Evolutionary conservation across 2,329 filamentous ascomycete species (phyloP).

Genomic region (Hymenoscyphus fructigenus): DNA sequence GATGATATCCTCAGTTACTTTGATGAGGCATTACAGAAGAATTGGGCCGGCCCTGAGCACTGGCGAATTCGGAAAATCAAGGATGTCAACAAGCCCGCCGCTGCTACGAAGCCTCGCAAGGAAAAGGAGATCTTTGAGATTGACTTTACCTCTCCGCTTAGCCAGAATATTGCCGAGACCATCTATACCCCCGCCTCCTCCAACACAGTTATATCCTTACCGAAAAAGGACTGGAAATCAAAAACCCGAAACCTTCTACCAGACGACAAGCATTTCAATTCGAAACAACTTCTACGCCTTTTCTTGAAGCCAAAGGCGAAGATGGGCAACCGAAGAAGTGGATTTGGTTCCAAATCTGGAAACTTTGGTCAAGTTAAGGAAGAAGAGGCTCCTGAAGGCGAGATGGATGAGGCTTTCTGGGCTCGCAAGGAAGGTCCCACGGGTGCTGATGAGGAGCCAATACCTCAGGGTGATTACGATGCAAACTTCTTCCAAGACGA

Average conservation of each 20-base stretch:
- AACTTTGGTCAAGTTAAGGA: conserved; percentile 48
- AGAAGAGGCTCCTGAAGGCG: conserved; percentile 62
- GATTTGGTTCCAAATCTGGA: conserved; percentile 46
- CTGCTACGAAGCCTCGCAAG: conserved; percentile 68
- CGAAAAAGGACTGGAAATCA: conserved; percentile 94
- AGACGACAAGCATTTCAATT: conserved; percentile 98
- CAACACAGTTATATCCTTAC: conserved; percentile 78
- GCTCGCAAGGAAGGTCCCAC: conserved; percentile 62
- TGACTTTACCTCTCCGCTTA: conserved; percentile 78
- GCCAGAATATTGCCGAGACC: conserved; percentile 66
- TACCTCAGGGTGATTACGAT: conserved; percentile 79
- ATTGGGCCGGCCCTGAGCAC: conserved; percentile 97
- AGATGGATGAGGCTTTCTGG: conserved; percentile 97
- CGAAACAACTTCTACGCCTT: conserved; percentile 79
- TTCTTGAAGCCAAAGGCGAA: conserved; percentile 95
- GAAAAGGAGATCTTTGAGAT: conserved; percentile 97
- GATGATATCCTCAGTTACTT: conserved; percentile 98
- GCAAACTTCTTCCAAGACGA: conserved; percentile 98
- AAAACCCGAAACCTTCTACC: conserved; percentile 91
- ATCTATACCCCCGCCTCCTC: conserved; percentile 80
- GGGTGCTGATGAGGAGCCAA: conserved; percentile 49
- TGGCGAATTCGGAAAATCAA: conserved; percentile 98
- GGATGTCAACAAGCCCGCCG: conserved; percentile 63
- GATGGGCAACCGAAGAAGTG: conserved; percentile 64
- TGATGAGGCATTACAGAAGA: conserved; percentile 92